A percentile compares a stretch with the other conserved stretches of the same genome.
Evolutionary conservation across 345 rosid genomes (phyloP).

Genomic region (Hirschfeldia incana): DNA sequence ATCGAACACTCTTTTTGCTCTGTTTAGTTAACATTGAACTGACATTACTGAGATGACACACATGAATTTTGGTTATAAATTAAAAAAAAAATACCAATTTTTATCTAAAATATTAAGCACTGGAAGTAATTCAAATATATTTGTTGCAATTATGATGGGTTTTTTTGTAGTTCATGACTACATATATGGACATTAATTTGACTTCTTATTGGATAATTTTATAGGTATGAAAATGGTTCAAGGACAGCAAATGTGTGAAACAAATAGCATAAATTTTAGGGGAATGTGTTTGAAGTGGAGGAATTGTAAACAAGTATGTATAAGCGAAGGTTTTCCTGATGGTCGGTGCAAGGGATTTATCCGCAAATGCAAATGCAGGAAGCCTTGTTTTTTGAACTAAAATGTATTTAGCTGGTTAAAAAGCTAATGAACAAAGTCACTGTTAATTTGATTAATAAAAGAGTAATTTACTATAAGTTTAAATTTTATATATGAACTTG

Average conservation of each 20-base stretch:
- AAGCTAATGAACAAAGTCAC: no score
- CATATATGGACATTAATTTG: neutral
- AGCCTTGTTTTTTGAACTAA: neutral
- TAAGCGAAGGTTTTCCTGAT: neutral
- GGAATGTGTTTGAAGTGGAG: neutral
- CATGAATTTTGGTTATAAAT: neutral
- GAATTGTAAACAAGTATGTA: neutral
- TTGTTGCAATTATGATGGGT: neutral
- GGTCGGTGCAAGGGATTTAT: neutral
- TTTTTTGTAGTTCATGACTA: neutral
- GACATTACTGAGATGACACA: neutral
- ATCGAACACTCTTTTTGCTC: no score
- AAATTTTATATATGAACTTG: no score
- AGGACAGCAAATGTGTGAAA: constrained; percentile 4
- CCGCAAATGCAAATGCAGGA: neutral
- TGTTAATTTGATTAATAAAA: no score
- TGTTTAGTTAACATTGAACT: neutral
- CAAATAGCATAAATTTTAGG: neutral
- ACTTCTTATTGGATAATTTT: neutral
- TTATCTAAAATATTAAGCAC: no score
- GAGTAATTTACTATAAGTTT: neutral
- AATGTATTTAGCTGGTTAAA: neutral
- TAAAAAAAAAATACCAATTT: neutral
- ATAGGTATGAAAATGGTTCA: neutral
- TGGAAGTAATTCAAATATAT: neutral